Percentiles rank a stretch among this genome's conserved stretches.
phyloP scores from a whole-genome alignment of 2,329 filamentous ascomycete genomes.

The Ophiostoma quercus region DNA sequence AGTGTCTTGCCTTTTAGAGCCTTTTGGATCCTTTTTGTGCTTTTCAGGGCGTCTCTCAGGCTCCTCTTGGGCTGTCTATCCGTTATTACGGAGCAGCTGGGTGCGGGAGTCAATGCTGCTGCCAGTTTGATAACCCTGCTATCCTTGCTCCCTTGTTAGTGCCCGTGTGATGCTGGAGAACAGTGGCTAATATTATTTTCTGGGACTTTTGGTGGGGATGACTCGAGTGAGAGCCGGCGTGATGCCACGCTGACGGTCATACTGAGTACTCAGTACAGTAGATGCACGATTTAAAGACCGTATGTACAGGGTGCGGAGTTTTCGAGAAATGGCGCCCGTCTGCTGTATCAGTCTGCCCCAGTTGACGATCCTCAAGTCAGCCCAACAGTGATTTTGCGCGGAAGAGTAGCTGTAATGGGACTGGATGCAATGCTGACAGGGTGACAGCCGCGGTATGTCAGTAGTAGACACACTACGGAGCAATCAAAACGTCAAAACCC shows the following conservation, averaged over 20 bases:
- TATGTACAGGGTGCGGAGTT: neutral
- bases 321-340: neutral
- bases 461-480: neutral
- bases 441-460: slow-evolving; percentile 1
- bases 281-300: too few species aligned
- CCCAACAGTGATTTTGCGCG: neutral
- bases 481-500: neutral
- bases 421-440: slow-evolving; percentile 6
- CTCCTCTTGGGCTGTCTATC: neutral
- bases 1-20: neutral
- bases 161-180: neutral
- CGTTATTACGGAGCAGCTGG: neutral
- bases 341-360: neutral
- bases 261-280: too few species aligned
- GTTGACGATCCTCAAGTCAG: neutral
- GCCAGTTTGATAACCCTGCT: neutral
- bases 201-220: neutral
- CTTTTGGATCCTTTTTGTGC: neutral
- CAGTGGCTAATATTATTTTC: neutral
- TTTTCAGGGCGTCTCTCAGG: neutral
- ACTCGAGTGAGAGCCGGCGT: neutral
- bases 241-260: neutral
- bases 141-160: neutral
- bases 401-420: slow-evolving; percentile 2
- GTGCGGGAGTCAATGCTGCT: neutral